Evolutionary conservation across 352 stramenopile genomes (phyloP).

Genomic region (Phytophthora kernoviae): DNA sequence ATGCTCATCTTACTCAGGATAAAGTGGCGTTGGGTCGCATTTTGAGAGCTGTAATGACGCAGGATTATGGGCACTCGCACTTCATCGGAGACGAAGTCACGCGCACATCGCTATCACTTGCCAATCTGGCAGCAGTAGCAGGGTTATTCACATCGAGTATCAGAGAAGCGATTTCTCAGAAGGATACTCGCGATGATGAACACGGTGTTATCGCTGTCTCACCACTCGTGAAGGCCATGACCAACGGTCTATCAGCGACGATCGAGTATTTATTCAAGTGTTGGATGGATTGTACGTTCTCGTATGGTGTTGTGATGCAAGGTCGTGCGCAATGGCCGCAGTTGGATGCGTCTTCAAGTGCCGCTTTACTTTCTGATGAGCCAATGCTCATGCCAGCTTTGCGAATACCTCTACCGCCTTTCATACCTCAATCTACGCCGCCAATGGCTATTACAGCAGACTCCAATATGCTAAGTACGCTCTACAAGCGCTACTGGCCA

Average conservation of each 20-base stretch:
- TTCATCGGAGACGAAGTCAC: conserved; percentile 68
- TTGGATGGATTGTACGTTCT: conserved; percentile 56
- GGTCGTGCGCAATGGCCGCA: conserved; percentile 41
- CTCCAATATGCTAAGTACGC: conserved; percentile 25
- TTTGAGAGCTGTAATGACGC: conserved; percentile 56
- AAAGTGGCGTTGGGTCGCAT: conserved; percentile 74
- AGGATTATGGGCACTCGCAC: conserved; percentile 69
- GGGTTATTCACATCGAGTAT: conserved; percentile 60
- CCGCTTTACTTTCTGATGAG: conserved; percentile 17
- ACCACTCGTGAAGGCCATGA: conserved; percentile 63
- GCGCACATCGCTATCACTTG: conserved; percentile 55
- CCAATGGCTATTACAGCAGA: conserved; percentile 9
- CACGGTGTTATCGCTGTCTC: conserved; percentile 22
- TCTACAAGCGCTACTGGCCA: conserved; percentile 70
- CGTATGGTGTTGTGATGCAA: conserved; percentile 55
- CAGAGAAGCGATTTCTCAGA: conserved; percentile 29
- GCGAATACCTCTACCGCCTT: conserved; percentile 35
- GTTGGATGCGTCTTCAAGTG: conserved; percentile 11
- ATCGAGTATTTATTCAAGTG: conserved; percentile 54
- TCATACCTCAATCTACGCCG: conserved; percentile 6
- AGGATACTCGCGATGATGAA: conserved; percentile 28
- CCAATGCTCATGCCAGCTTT: conserved; percentile 33
- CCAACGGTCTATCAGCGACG: conserved; percentile 42
- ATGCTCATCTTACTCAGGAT: conserved; percentile 65
- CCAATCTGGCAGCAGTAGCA: conserved; percentile 67